These are phyloP conservation scores for Fusarium nisikadoi DNA, from an alignment of 2,329 filamentous ascomycete species.

Conservation along the genomic window DNA sequence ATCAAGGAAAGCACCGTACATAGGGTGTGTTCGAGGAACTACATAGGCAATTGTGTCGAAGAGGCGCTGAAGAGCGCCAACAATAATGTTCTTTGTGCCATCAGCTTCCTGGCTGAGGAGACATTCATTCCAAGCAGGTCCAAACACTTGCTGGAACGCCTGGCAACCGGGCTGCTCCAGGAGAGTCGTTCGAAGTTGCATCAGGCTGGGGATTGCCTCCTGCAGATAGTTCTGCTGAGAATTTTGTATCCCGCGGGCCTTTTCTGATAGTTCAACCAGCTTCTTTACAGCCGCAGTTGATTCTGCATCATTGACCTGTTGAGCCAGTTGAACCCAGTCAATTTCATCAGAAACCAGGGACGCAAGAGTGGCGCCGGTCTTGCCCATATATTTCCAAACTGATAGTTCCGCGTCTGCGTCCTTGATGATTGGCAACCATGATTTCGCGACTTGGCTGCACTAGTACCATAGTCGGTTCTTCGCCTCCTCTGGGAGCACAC, in stretches of 20 bases:
- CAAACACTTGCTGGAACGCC: not conserved
- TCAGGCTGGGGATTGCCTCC: not conserved
- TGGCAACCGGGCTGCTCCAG: not conserved
- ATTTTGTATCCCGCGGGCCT: not conserved
- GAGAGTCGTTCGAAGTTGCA: not conserved
- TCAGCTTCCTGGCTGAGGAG: not conserved
- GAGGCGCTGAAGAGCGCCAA: constrained; percentile 4
- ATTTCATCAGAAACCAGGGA: not conserved
- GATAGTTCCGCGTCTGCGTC: not conserved
- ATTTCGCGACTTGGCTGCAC: constrained; percentile 1
- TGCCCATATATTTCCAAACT: not conserved
- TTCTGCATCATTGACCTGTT: not conserved
- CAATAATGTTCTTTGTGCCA: not conserved
- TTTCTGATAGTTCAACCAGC: not conserved
- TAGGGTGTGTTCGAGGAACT: not conserved
- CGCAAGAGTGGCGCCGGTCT: not conserved
- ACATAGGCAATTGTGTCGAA: not conserved
- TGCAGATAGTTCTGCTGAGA: not conserved
- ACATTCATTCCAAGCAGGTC: not conserved
- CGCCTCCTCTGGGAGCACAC: constrained; percentile 1
- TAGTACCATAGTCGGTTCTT: constrained; percentile 15
- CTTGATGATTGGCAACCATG: not conserved
- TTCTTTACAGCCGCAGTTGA: not conserved
- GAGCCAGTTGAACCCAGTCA: not conserved
- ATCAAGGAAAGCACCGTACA: not conserved